A percentile compares a stretch with the other conserved stretches of the same genome.
Evolutionary conservation across 768 basidiomycete species (phyloP).

Genomic region (Mycena kentingensis): DNA sequence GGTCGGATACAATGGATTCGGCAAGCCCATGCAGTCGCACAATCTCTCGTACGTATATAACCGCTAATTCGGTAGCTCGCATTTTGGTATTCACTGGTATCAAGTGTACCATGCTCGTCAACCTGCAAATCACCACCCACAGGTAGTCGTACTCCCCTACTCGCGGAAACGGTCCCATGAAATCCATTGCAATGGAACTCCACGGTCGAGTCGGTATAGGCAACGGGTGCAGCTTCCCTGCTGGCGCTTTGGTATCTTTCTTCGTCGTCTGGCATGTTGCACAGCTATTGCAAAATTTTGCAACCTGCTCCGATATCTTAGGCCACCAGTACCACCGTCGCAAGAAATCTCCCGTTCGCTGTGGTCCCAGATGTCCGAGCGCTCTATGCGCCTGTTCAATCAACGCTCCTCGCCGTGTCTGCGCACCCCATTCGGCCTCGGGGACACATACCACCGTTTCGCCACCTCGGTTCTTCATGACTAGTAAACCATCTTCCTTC

Average conservation of each 20-base stretch:
- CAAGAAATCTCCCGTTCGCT: conserved; percentile 32
- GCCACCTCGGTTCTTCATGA: conserved; percentile 2
- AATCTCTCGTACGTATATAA: conserved; percentile 18
- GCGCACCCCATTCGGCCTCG: conserved; percentile 5
- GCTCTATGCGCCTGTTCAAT: conserved; percentile 29
- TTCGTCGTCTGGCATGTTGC: conserved; percentile 18
- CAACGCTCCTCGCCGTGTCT: not conserved
- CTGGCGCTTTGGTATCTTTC: conserved; percentile 1
- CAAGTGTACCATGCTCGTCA: conserved; percentile 9
- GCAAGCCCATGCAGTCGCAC: conserved; percentile 25
- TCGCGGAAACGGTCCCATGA: conserved; percentile 31
- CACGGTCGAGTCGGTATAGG: conserved; percentile 23
- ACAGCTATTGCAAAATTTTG: conserved; percentile 17
- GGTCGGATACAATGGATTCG: too few relatives aligned
- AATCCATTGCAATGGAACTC: conserved; percentile 30
- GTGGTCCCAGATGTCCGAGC: conserved; percentile 36
- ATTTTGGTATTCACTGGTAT: conserved; percentile 15
- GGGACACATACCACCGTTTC: conserved; percentile 25
- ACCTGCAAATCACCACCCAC: conserved; percentile 23
- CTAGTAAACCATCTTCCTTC: conserved; percentile 7
- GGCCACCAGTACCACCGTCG: conserved; percentile 38
- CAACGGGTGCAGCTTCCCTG: conserved; percentile 20
- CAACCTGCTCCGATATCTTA: not conserved
- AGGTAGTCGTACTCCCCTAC: conserved; percentile 23
- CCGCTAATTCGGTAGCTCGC: conserved; percentile 22